Base-by-base conservation (phyloP, 108 stramenopile genomes). In the Pseudonitzschia multistriata region DNA sequence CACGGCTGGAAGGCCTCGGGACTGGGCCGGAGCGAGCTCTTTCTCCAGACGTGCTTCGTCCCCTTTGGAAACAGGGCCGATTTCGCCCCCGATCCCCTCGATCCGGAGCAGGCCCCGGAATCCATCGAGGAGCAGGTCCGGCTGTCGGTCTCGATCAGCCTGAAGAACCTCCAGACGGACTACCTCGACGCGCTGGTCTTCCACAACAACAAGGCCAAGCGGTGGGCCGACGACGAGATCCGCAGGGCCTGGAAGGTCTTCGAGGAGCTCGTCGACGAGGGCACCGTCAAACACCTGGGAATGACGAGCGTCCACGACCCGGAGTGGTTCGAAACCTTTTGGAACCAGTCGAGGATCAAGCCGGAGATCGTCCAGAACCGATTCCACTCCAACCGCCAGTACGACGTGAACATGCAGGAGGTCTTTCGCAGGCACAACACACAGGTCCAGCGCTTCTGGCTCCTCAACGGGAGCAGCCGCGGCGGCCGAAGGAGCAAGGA, bases 121-220 rank as follows among this genome's bases (percentile, higher is more conserved):
- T 8, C 57, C 30, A 81, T 81, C 36, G 77, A 74, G 50, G 80
- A 81, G 2, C 77, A 81, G 64, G 77, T 81, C 7, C 68, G 74
- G 25, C 34, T 74, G 24, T 74, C 80, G 0, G 55, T 81, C 0
- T 13, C 65, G 31, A 74, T 73, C 6, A 78, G 77, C 17, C 45
- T 81, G 33, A 27, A 37, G 49, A 78, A 78, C 66, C 25, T 81
- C 13, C 68, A 71, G 35, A 78, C 80, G 45, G 35, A 49, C 19
- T 81, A 81, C 28, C 35, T 81, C 21, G 80, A 81, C 53, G 71
- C 80, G 13, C 66, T 74, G 1, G 57, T 81, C 28, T 72, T 78
- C n/a, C 80, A 81, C 39, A 81, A 81, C 37, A 78, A 78, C 71
- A 77, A 77, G 13, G 77, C 77, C 30, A 81, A 70, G 62, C 28